These are phyloP conservation scores for Cajanus cajan DNA, from an alignment of 306 rosid species.

Conservation along the genomic window DNA sequence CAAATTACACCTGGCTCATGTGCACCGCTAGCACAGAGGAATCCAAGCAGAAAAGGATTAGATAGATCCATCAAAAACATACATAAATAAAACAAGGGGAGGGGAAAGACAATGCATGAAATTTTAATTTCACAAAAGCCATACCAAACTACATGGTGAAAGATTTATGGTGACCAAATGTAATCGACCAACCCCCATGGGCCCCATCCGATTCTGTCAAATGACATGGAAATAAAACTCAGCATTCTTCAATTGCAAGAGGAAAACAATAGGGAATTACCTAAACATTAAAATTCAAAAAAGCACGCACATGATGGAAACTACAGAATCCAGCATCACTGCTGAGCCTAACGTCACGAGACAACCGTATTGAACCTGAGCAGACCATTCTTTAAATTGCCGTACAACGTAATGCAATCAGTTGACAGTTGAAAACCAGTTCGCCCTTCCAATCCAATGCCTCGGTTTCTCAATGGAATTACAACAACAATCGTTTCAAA, in stretches of 20 bases:
- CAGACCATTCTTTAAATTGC: slow-evolving; percentile 54
- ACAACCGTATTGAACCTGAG: slow-evolving; percentile 57
- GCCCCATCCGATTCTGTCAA: slow-evolving; percentile 51
- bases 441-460: slow-evolving; percentile 23
- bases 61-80: neutral
- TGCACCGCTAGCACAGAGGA: neutral
- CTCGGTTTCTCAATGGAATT: neutral
- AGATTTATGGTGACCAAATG: slow-evolving; percentile 58
- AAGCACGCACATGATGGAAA: slow-evolving; percentile 53
- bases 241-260: neutral
- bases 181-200: slow-evolving; percentile 49
- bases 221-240: slow-evolving; percentile 25
- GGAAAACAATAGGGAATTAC: neutral
- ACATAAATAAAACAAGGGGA: neutral
- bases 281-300: neutral
- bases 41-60: neutral
- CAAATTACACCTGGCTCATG: neutral
- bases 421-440: slow-evolving; percentile 3
- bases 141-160: slow-evolving; percentile 68
- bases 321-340: slow-evolving; percentile 36
- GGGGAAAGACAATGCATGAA: neutral
- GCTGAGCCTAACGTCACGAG: slow-evolving; percentile 47
- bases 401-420: slow-evolving; percentile 30
- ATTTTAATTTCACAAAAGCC: slow-evolving; percentile 28
- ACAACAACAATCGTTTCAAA: neutral